Percentiles rank a stretch among this genome's conserved stretches.
phyloP scores from a whole-genome alignment of 371 early-diverging fungal species.

The Homolaphlyctis polyrhiza region DNA sequence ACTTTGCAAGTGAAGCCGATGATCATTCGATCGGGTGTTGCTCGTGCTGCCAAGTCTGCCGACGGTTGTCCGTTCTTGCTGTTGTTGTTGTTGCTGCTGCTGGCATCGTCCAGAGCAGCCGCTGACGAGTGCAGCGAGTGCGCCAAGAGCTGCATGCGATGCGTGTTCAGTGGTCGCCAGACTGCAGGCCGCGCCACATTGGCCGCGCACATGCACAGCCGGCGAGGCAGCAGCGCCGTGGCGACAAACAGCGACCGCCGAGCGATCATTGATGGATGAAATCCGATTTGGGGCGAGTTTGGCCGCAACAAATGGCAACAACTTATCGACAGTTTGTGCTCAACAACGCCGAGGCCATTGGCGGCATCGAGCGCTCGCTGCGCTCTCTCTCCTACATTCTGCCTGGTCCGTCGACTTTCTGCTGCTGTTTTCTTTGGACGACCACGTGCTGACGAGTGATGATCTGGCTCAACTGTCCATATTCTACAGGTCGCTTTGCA shows the following conservation, averaged over 20 bases:
- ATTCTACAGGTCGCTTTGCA: conserved; percentile 73
- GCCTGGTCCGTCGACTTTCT: conserved; percentile 57
- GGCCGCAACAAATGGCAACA: too few species aligned
- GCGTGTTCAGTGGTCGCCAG: neutral
- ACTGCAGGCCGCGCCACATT: neutral
- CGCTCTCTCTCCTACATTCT: conserved; percentile 86
- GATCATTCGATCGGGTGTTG: conserved; percentile 46
- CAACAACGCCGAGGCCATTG: conserved; percentile 82
- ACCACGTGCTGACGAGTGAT: too few species aligned
- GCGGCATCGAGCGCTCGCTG: conserved; percentile 78
- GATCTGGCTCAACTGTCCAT: too few species aligned
- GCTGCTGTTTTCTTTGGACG: neutral
- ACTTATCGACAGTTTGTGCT: conserved; percentile 59
- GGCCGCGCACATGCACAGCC: too few species aligned
- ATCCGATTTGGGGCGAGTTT: too few species aligned
- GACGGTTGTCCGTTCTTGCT: too few species aligned
- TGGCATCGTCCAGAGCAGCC: too few species aligned
- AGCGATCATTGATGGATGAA: too few species aligned
- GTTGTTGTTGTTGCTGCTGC: too few species aligned
- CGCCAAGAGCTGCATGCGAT: neutral
- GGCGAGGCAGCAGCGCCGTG: too few species aligned
- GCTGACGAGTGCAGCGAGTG: neutral
- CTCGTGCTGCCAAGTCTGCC: neutral
- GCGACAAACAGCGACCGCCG: too few species aligned
- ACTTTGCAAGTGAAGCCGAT: conserved; percentile 94